Base-by-base conservation (phyloP, 495 filamentous ascomycete genomes). In the Xylaria longipes region DNA sequence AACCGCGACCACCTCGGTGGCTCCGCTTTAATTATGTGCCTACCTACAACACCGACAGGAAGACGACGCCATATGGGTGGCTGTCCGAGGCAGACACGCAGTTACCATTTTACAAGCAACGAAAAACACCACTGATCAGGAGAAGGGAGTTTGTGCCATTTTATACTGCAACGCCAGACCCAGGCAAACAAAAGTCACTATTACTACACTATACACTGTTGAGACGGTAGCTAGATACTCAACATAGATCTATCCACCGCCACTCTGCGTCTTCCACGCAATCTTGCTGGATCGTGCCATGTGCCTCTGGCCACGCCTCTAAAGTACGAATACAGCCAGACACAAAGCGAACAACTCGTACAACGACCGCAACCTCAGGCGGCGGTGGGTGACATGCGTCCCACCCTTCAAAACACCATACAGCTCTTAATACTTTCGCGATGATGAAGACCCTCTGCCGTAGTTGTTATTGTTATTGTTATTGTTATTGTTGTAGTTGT, bases 71-170 rank as follows among this genome's bases (percentile, higher is more conserved):
- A n/a, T n/a, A n/a, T n/a, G n/a, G n/a, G 22, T 27, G 2, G 48
- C 3, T 57, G 17, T 57, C 54, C 14, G 37, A 33, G 70, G 66
- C 63, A 76, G 48, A 3, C 48, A 52, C 5, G 20, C 6, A n/a
- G 5, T n/a, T 58, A 35, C 20, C 15, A 58, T 5, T 4, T 56
- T 31, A 5, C 52, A 5, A 20, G 52, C 25, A 56, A 5, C 12
- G n/a, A 9, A 52, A 54, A 54, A 29, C 3, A 4, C 52, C 25
- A 56, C 12, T 29, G 57, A 37, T 22, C 2, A 60, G 20, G 68
- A 68, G 48, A 48, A 48, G 37, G 27, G 69, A 64, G 54, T 60
- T 69, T 57, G 37, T 76, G 69, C 57, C 74, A 74, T 72, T 56
- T 52, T 58, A 64, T 68, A 56, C 33, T 66, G 37, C 27, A 58